These are phyloP conservation scores for Xylariaceae sp. DNA, from an alignment of 2,329 filamentous ascomycete genomes.

Conservation along the genomic window DNA sequence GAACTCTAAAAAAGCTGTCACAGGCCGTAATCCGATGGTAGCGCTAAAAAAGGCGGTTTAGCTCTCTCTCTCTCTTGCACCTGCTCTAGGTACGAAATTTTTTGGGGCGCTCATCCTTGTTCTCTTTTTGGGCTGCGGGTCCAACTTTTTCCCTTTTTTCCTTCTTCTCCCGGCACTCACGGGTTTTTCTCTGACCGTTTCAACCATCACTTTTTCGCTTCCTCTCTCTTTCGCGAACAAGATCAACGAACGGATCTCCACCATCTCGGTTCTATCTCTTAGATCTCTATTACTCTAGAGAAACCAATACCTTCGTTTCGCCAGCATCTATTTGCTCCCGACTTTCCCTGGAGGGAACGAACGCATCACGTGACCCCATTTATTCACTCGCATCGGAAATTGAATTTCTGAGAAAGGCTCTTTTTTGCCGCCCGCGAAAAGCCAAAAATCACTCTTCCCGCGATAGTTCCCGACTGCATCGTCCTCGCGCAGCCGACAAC, in stretches of 20 bases:
- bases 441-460: too few species aligned
- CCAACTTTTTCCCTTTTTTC: not conserved
- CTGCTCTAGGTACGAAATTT: constrained; percentile 12
- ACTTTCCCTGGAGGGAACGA: not conserved
- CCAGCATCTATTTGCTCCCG: not conserved
- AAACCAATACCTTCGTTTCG: not conserved
- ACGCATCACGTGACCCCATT: not conserved
- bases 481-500: not conserved
- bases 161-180: constrained; percentile 4
- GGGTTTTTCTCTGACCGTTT: constrained; percentile 11
- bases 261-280: not conserved
- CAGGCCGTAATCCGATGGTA: not conserved
- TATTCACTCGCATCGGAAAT: not conserved
- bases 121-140: not conserved
- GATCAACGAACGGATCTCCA: not conserved
- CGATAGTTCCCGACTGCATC: not conserved
- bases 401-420: too few species aligned
- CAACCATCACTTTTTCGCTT: constrained; percentile 4
- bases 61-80: not conserved
- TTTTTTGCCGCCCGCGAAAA: too few species aligned
- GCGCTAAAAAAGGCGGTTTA: not conserved
- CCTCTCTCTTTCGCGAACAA: not conserved
- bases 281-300: not conserved
- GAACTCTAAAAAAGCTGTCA: not conserved
- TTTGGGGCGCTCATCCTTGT: constrained; percentile 8